A percentile compares a stretch with the other conserved stretches of the same genome.
phyloP scores from a whole-genome alignment of 2,329 filamentous ascomycete genomes.

The Thelonectria blattea region DNA sequence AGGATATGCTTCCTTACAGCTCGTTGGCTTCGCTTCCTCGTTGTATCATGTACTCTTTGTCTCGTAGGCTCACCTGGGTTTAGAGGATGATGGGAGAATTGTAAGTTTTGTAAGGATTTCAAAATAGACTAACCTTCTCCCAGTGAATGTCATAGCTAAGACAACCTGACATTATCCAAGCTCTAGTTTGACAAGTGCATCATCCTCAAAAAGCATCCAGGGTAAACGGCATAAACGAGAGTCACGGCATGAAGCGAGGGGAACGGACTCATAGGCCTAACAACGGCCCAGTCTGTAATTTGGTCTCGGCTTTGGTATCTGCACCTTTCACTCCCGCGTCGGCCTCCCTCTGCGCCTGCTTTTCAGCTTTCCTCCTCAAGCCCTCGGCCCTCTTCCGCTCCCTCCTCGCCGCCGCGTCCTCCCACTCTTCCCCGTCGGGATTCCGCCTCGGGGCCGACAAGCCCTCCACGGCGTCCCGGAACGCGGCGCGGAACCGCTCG shows the following conservation, averaged over 20 bases:
- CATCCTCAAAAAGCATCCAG: not conserved
- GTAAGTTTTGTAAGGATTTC: not conserved
- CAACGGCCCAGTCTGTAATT: constrained; percentile 29
- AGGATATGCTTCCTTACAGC: not conserved
- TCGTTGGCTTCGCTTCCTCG: not conserved
- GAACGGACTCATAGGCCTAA: constrained; percentile 33
- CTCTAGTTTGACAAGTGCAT: not conserved
- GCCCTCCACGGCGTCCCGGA: constrained; percentile 46
- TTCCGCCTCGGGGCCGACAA: constrained; percentile 35
- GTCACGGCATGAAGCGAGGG: constrained; percentile 32
- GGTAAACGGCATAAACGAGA: not conserved
- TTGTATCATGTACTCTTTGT: no score
- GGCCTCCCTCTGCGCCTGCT: constrained; percentile 36
- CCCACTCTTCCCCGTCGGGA: constrained; percentile 56
- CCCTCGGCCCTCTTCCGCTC: constrained; percentile 66
- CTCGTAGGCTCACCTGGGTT: not conserved
- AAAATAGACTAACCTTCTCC: not conserved
- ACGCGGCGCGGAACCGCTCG: constrained; percentile 63
- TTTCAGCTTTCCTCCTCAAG: constrained; percentile 56
- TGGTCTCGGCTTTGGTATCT: constrained; percentile 23
- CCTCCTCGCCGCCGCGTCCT: constrained; percentile 57
- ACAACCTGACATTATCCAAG: not conserved
- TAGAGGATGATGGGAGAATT: not conserved
- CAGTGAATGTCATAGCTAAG: not conserved
- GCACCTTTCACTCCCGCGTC: constrained; percentile 14